Evolutionary conservation across 164 flowering plant genomes (phyloP).

Genomic region (Malania oleifera): DNA sequence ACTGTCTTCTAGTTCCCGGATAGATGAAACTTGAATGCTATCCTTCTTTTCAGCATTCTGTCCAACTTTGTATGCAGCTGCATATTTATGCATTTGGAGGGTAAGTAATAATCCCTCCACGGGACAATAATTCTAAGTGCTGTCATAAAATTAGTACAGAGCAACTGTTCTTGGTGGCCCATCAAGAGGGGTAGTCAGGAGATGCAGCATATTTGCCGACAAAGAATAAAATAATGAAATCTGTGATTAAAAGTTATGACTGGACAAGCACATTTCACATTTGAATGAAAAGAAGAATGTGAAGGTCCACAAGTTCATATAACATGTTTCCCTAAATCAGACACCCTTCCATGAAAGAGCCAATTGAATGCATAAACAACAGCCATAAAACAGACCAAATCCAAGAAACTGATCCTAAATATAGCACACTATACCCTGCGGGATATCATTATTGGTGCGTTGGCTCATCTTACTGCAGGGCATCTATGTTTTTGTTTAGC

Average conservation of each 20-base stretch:
- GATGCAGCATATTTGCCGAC: too few species aligned
- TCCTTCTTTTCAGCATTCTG: too few species aligned
- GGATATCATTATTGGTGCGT: conserved; percentile 1
- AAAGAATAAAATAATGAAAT: too few species aligned
- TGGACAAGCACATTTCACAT: neutral
- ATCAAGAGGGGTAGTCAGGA: too few species aligned
- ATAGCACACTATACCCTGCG: conserved; percentile 22
- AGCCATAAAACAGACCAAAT: conserved; percentile 10
- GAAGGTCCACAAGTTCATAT: neutral
- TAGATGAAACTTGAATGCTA: too few species aligned
- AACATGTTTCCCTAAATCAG: neutral
- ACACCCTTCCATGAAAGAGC: conserved; percentile 3
- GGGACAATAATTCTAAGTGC: too few species aligned
- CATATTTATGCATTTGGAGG: too few species aligned
- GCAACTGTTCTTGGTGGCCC: too few species aligned
- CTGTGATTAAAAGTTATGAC: neutral
- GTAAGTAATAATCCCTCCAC: too few species aligned
- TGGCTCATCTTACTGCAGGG: conserved; percentile 27
- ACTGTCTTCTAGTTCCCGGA: too few species aligned
- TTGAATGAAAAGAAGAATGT: conserved; percentile 1
- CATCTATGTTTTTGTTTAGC: conserved; percentile 67
- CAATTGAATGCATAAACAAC: conserved; percentile 13
- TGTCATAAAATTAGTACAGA: too few species aligned
- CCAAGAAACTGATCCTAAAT: conserved; percentile 11
- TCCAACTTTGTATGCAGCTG: too few species aligned